Conservation (phyloP, 257 asterid species). For the Cruciata laevipes region DNA sequence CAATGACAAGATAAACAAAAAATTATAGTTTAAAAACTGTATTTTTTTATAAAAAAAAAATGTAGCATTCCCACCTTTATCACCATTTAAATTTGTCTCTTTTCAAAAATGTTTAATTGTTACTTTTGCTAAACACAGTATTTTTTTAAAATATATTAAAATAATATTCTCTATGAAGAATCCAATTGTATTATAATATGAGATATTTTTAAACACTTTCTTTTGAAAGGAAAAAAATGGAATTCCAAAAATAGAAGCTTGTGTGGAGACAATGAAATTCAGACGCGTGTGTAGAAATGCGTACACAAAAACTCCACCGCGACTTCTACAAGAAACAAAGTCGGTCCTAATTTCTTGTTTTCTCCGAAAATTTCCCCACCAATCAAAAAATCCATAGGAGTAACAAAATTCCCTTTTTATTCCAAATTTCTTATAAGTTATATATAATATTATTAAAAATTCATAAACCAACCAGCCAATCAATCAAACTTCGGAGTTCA, state of each 20-base stretch:
- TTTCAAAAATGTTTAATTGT: too few species aligned
- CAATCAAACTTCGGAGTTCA: constrained; percentile 20
- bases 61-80: too few species aligned
- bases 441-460: too few species aligned
- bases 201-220: too few species aligned
- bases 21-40: too few species aligned
- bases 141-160: too few species aligned
- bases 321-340: background rate
- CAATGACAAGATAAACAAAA: too few species aligned
- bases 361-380: constrained; percentile 1
- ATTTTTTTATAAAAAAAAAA: too few species aligned
- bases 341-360: background rate
- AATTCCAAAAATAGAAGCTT: background rate
- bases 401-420: background rate
- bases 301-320: constrained; percentile 6
- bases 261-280: background rate
- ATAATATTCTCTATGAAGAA: too few species aligned
- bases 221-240: background rate
- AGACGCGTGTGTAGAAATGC: background rate
- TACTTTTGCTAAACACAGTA: too few species aligned
- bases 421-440: background rate
- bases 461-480: constrained; percentile 2
- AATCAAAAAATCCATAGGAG: constrained; percentile 12
- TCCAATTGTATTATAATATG: too few species aligned
- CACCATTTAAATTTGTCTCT: too few species aligned